A percentile compares a stretch with the other conserved stretches of the same genome.
These are phyloP conservation scores for Sporothrix brasiliensis DNA, from an alignment of 2,329 filamentous ascomycete species.

Conservation along the genomic window DNA sequence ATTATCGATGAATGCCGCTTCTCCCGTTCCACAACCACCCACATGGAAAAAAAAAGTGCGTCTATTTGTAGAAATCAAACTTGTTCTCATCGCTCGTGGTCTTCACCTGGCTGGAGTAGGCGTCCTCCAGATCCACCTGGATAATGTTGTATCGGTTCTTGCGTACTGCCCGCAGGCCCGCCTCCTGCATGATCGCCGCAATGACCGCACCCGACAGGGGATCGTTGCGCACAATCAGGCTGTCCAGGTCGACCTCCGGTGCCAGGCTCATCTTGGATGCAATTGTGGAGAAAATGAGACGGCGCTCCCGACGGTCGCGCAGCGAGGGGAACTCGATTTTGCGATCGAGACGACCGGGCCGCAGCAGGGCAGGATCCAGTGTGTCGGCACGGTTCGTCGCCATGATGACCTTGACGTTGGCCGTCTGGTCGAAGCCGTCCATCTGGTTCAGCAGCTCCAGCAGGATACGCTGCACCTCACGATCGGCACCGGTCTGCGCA, in stretches of 20 bases:
- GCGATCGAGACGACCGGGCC: constrained; percentile 90
- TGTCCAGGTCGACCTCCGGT: constrained; percentile 94
- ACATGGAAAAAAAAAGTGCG: not conserved
- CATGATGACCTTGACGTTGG: constrained; percentile 99
- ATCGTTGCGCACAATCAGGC: constrained; percentile 94
- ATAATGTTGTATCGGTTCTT: constrained; percentile 99
- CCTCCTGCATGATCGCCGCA: constrained; percentile 98
- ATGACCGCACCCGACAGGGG: constrained; percentile 94
- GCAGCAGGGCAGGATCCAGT: constrained; percentile 88
- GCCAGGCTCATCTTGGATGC: constrained; percentile 95
- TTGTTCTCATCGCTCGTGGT: constrained; percentile 66
- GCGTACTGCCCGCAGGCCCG: constrained; percentile 86
- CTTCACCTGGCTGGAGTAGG: constrained; percentile 97
- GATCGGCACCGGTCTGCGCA: constrained; percentile 94
- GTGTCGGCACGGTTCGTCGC: constrained; percentile 98
- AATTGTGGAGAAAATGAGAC: constrained; percentile 97
- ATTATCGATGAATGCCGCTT: constrained; percentile 13
- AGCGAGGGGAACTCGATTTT: constrained; percentile 99
- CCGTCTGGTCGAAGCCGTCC: constrained; percentile 98
- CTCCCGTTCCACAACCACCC: not conserved
- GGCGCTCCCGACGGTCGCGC: constrained; percentile 88
- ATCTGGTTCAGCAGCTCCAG: constrained; percentile 98
- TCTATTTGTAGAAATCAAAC: constrained; percentile 90
- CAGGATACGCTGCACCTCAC: constrained; percentile 97
- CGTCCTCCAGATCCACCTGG: constrained; percentile 93